Evolutionary conservation across 352 stramenopile genomes (phyloP).

Genomic region (Pythium apleroticum): DNA sequence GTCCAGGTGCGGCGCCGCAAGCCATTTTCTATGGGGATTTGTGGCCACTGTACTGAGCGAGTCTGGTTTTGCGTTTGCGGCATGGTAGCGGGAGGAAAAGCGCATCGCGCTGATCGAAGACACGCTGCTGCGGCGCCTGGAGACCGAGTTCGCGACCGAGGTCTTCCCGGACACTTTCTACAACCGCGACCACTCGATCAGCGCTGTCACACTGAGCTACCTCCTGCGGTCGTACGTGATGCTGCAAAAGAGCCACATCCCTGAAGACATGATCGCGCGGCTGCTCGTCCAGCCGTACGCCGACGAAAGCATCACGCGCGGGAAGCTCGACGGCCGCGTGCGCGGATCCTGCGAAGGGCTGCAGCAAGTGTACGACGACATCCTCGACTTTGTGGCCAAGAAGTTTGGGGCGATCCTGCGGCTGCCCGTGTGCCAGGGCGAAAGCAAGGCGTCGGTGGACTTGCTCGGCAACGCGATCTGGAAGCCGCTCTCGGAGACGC

Average conservation of each 20-base stretch:
- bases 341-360: slow-evolving; percentile 81
- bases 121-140: slow-evolving; percentile 62
- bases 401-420: slow-evolving; percentile 67
- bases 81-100: slow-evolving; percentile 60
- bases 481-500: slow-evolving; percentile 68
- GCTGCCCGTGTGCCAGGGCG: slow-evolving; percentile 65
- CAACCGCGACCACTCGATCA: slow-evolving; percentile 76
- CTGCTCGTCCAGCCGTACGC: slow-evolving; percentile 77
- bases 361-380: slow-evolving; percentile 64
- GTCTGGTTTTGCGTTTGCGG: not conserved
- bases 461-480: slow-evolving; percentile 82
- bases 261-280: slow-evolving; percentile 80
- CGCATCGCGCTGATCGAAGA: slow-evolving; percentile 69
- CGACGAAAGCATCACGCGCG: slow-evolving; percentile 74
- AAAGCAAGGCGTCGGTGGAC: slow-evolving; percentile 68
- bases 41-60: too few relatives aligned
- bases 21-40: not conserved
- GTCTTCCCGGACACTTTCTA: slow-evolving; percentile 89
- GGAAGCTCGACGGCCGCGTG: slow-evolving; percentile 67
- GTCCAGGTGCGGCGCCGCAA: slow-evolving; percentile 79
- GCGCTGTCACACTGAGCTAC: slow-evolving; percentile 56
- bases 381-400: slow-evolving; percentile 68
- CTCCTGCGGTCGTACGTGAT: slow-evolving; percentile 76
- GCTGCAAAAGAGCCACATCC: slow-evolving; percentile 70
- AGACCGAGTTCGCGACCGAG: slow-evolving; percentile 85